Percentiles rank a stretch among this genome's conserved stretches.
phyloP scores from a whole-genome alignment of 2,329 filamentous ascomycete genomes.

The Pyrenochaeta sp. region DNA sequence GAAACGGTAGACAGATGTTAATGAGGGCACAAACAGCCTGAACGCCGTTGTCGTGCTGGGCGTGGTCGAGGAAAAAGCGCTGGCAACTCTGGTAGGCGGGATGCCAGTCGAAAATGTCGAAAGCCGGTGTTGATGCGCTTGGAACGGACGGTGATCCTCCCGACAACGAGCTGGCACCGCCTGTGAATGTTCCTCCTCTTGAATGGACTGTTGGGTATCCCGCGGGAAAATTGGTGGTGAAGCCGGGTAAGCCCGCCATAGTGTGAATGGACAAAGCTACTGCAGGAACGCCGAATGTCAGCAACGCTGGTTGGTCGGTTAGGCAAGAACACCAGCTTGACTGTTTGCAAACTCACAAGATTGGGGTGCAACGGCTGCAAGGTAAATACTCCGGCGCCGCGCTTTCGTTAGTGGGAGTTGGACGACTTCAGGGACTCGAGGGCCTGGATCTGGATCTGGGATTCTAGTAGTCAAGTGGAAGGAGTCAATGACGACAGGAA shows the following conservation, averaged over 20 bases:
- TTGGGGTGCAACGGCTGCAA: conserved; percentile 20
- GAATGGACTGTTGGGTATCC: conserved; percentile 43
- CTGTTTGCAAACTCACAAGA: conserved; percentile 30
- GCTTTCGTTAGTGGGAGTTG: conserved; percentile 7
- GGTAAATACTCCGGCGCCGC: conserved; percentile 8
- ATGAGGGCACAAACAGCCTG: conserved; percentile 89
- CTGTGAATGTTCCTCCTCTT: conserved; percentile 38
- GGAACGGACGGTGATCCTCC: conserved; percentile 35
- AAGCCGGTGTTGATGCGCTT: conserved; percentile 49
- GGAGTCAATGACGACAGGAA: conserved; percentile 30
- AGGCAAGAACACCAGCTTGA: conserved; percentile 27
- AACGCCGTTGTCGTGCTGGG: conserved; percentile 82
- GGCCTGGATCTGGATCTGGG: conserved; percentile 21
- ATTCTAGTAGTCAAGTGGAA: conserved; percentile 2
- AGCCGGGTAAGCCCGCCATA: conserved; percentile 41
- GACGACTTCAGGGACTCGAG: conserved; percentile 17
- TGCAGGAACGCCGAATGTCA: conserved; percentile 39
- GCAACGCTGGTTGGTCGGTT: conserved; percentile 22
- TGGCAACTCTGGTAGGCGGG: conserved; percentile 90
- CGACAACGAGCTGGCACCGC: conserved; percentile 31
- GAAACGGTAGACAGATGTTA: conserved; percentile 90
- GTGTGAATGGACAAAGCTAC: conserved; percentile 24
- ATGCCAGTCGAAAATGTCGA: conserved; percentile 93
- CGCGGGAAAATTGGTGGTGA: conserved; percentile 42
- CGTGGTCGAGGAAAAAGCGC: conserved; percentile 89